Conservation (phyloP, 1,284 basidiomycete genomes). For the Inonotus obliquus region DNA sequence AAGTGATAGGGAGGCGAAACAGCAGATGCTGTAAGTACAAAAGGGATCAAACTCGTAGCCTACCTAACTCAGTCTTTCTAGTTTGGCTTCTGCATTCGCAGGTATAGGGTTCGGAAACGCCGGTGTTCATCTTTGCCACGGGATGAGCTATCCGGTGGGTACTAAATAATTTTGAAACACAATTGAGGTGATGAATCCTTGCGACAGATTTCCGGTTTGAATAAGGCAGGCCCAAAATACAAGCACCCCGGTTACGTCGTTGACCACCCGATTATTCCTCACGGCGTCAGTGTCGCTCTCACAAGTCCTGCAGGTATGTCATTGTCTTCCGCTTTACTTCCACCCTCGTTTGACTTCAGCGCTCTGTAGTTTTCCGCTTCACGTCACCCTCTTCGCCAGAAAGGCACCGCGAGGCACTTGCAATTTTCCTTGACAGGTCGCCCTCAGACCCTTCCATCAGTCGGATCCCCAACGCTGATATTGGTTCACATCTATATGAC, state of each 20-base stretch:
- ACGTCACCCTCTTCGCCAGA: constrained; percentile 88
- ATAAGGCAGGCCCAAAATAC: constrained; percentile 89
- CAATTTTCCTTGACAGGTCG: constrained; percentile 73
- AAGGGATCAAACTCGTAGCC: neutral
- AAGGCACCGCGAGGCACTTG: constrained; percentile 85
- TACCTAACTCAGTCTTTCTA: constrained; percentile 25
- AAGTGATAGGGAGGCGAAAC: constrained; percentile 78
- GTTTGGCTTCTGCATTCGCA: constrained; percentile 85
- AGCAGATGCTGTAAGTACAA: constrained; percentile 79
- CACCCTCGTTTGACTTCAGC: neutral
- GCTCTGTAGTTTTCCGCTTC: constrained; percentile 78
- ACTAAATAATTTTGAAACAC: constrained; percentile 8
- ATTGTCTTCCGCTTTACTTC: constrained; percentile 90
- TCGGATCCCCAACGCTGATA: constrained; percentile 74
- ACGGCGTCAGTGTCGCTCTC: constrained; percentile 84
- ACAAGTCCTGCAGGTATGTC: constrained; percentile 76
- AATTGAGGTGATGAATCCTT: neutral
- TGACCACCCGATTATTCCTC: constrained; percentile 87
- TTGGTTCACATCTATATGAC: constrained; percentile 83
- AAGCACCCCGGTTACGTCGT: constrained; percentile 82
- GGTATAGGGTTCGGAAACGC: constrained; percentile 96
- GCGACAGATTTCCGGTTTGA: constrained; percentile 85
- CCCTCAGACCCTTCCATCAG: constrained; percentile 64
- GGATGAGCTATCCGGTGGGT: constrained; percentile 77
- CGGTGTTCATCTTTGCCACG: constrained; percentile 89